phyloP scores from a whole-genome alignment of 805 yeast genomes.

The Metschnikowia lunata region DNA sequence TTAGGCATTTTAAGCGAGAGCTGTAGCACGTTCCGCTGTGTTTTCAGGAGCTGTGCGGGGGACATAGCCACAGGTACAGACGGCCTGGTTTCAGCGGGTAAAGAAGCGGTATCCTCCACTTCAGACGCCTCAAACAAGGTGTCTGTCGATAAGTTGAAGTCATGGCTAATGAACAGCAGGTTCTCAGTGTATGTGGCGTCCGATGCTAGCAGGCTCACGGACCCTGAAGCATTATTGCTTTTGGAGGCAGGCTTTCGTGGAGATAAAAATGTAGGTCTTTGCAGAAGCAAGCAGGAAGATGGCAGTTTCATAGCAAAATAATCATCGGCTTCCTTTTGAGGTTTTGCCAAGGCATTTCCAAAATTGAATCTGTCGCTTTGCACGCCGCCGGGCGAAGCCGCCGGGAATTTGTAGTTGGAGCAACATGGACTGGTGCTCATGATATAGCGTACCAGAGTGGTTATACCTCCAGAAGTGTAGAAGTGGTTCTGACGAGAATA shows the following conservation, averaged over 20 bases:
- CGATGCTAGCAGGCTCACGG: constrained; percentile 28
- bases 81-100: background rate
- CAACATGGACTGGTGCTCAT: constrained; percentile 16
- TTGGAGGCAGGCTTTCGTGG: constrained; percentile 2
- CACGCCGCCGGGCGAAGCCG: constrained; percentile 2
- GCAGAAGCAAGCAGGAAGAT: constrained; percentile 2
- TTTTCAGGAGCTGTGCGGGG: constrained; percentile 1
- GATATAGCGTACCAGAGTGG: background rate
- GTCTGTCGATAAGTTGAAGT: constrained; percentile 24
- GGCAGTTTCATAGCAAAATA: constrained; percentile 12
- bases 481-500: no score
- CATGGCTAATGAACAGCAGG: constrained; percentile 12
- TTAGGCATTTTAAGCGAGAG: constrained; percentile 8
- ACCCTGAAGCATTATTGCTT: constrained; percentile 11
- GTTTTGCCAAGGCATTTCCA: background rate
- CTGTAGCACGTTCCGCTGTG: constrained; percentile 15
- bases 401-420: constrained; percentile 15
- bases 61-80: background rate
- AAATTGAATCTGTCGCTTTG: background rate
- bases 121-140: constrained; percentile 27
- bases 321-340: constrained; percentile 5
- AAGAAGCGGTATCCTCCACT: background rate
- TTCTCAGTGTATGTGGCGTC: constrained; percentile 17
- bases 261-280: constrained; percentile 3
- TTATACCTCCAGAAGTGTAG: no score